phyloP scores from a whole-genome alignment of 2,329 filamentous ascomycete species.

The Calonectria honghensis region DNA sequence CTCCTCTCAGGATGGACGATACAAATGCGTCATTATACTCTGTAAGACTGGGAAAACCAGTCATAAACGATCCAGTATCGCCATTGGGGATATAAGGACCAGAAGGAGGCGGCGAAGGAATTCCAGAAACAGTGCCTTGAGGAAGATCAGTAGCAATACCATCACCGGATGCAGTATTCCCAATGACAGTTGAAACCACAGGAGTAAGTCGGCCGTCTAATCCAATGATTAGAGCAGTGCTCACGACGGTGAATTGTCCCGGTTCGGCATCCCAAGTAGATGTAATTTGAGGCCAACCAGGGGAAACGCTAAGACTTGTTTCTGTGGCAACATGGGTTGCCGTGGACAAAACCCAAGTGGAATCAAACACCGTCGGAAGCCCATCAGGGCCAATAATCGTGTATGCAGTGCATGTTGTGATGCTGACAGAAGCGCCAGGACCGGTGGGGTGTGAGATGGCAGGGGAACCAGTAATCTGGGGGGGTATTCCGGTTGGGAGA shows the following conservation, averaged over 20 bases:
- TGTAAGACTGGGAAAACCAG: slow-evolving; percentile 50
- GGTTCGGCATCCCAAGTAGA: slow-evolving; percentile 41
- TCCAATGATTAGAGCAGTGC: slow-evolving; percentile 58
- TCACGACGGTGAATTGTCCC: slow-evolving; percentile 52
- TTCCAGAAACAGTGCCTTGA: slow-evolving; percentile 44
- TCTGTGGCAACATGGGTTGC: slow-evolving; percentile 49
- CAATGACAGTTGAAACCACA: slow-evolving; percentile 58
- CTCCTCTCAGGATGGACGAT: slow-evolving; percentile 47
- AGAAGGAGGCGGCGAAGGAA: slow-evolving; percentile 42
- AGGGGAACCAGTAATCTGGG: slow-evolving; percentile 44
- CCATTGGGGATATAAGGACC: slow-evolving; percentile 43
- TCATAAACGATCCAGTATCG: slow-evolving; percentile 31
- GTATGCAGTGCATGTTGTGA: slow-evolving; percentile 57
- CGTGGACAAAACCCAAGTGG: slow-evolving; percentile 56
- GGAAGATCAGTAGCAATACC: slow-evolving; percentile 44
- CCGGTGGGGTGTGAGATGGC: slow-evolving; percentile 32
- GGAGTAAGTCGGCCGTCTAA: slow-evolving; percentile 58
- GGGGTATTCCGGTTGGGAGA: slow-evolving; percentile 52
- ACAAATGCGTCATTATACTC: slow-evolving; percentile 52
- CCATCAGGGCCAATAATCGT: slow-evolving; percentile 56
- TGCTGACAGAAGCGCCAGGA: slow-evolving; percentile 29
- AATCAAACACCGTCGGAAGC: slow-evolving; percentile 56
- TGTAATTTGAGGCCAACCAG: slow-evolving; percentile 41
- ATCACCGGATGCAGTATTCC: slow-evolving; percentile 51
- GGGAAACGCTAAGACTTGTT: slow-evolving; percentile 43